These are phyloP conservation scores for Buxus sempervirens DNA, from an alignment of 164 flowering plant species.

Conservation along the genomic window DNA sequence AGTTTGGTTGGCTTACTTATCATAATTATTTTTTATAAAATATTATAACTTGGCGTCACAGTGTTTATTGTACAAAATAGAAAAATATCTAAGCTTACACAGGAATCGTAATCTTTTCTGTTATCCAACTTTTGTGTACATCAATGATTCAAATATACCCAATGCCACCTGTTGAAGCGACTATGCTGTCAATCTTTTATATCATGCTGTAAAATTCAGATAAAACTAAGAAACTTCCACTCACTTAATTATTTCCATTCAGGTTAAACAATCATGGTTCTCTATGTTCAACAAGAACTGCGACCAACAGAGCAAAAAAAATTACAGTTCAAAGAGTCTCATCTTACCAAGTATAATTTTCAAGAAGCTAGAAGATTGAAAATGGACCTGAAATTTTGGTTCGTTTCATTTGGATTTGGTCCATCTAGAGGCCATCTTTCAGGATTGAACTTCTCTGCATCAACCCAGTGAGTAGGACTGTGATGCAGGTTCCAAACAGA, in stretches of 20 bases:
- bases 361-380: not conserved
- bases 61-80: no score
- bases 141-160: no score
- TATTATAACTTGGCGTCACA: no score
- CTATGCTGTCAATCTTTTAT: no score
- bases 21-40: no score
- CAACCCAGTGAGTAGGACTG: conserved; percentile 73
- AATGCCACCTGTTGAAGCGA: no score
- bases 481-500: conserved; percentile 96
- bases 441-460: conserved; percentile 83
- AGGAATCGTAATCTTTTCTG: no score
- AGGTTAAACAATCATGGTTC: not conserved
- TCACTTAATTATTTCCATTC: not conserved
- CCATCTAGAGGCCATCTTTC: conserved; percentile 99
- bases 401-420: conserved; percentile 88
- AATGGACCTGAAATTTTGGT: conserved; percentile 85
- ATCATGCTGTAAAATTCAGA: no score
- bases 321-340: not conserved
- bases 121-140: no score
- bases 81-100: no score
- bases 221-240: not conserved
- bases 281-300: not conserved
- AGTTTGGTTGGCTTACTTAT: no score
- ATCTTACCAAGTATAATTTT: not conserved
- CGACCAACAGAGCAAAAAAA: not conserved